phyloP scores from a whole-genome alignment of 495 filamentous ascomycete species.

The Penicillium angulare region DNA sequence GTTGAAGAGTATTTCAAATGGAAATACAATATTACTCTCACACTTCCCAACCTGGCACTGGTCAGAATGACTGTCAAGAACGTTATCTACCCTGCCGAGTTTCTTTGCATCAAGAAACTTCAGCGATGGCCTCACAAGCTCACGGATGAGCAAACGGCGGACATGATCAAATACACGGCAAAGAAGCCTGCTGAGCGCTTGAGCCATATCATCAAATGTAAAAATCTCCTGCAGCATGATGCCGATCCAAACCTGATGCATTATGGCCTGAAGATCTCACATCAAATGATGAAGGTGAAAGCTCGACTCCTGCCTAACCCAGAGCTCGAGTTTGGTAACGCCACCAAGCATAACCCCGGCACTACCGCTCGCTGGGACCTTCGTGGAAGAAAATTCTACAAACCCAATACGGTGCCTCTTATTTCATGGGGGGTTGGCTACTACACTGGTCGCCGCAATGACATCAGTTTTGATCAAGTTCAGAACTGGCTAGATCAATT shows the following conservation, averaged over 20 bases:
- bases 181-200: conserved; percentile 62
- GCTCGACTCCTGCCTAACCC: conserved; percentile 73
- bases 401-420: conserved; percentile 56
- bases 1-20: conserved; percentile 66
- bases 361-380: conserved; percentile 80
- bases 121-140: conserved; percentile 83
- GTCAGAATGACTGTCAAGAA: conserved; percentile 65
- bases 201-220: conserved; percentile 59
- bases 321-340: conserved; percentile 59
- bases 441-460: conserved; percentile 41
- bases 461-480: conserved; percentile 41
- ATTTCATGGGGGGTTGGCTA: conserved; percentile 69
- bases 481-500: conserved; percentile 60
- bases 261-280: conserved; percentile 68
- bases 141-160: conserved; percentile 58
- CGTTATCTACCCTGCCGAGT: conserved; percentile 75
- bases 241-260: conserved; percentile 63
- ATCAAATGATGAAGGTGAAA: conserved; percentile 59
- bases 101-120: conserved; percentile 58
- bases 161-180: conserved; percentile 88
- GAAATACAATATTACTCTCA: conserved; percentile 60
- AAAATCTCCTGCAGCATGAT: conserved; percentile 64
- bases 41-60: conserved; percentile 60
- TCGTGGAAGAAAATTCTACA: conserved; percentile 70
- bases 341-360: conserved; percentile 49